Conservation (phyloP, 2,329 filamentous ascomycete species). For the Pseudocercospora fuligena region DNA sequence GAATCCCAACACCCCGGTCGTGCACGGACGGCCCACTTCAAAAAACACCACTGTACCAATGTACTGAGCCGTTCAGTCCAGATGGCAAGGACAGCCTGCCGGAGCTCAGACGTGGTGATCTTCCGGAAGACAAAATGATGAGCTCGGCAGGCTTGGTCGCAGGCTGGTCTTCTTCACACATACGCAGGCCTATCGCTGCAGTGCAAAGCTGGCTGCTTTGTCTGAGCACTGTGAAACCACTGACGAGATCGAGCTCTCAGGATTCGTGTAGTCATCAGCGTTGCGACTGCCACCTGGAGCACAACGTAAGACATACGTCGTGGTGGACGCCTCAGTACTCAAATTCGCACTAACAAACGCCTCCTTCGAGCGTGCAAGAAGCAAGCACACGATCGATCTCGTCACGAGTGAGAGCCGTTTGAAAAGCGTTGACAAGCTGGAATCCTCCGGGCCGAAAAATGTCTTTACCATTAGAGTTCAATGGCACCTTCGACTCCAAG, state of each 20-base stretch:
- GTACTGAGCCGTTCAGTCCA: background rate
- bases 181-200: conserved; percentile 1
- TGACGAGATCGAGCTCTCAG: background rate
- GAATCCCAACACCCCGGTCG: too few species aligned
- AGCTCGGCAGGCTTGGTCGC: conserved; percentile 2
- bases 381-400: background rate
- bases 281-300: background rate
- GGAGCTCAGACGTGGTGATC: background rate
- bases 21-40: too few species aligned
- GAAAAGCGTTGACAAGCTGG: background rate
- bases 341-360: background rate
- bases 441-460: conserved; percentile 2
- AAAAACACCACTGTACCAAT: too few species aligned
- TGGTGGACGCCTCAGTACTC: background rate
- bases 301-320: background rate
- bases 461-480: conserved; percentile 4
- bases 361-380: background rate
- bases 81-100: conserved; percentile 1
- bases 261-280: background rate
- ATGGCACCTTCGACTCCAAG: background rate
- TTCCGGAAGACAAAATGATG: background rate
- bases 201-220: background rate
- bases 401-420: background rate
- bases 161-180: conserved; percentile 1
- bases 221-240: background rate